Evolutionary conservation across 225 moss, liverwort and hornwort genomes (phyloP).

Genomic region (Pleurozium schreberi): DNA sequence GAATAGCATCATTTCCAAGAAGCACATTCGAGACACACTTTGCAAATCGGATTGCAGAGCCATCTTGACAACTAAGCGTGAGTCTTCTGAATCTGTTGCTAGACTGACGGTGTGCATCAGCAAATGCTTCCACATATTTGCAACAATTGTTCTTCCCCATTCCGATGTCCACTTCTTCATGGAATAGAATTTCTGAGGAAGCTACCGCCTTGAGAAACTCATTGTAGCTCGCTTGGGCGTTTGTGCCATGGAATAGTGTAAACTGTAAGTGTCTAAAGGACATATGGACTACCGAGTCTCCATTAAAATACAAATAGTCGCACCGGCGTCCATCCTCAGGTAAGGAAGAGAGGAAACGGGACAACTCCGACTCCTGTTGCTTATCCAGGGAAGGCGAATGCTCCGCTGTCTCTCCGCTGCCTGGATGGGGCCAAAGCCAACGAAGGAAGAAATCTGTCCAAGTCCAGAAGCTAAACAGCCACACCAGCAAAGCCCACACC

Average conservation of each 20-base stretch:
- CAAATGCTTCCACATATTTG: background rate
- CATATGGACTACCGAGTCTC: no score
- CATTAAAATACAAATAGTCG: fast-evolving
- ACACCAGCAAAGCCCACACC: background rate
- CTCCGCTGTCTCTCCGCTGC: background rate
- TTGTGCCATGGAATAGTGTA: no score
- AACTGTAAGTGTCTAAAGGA: fast-evolving
- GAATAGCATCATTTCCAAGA: background rate
- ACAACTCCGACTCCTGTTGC: background rate
- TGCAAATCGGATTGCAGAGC: background rate
- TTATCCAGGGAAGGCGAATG: background rate
- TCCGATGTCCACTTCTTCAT: fast-evolving
- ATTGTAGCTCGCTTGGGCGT: background rate
- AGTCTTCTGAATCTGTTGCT: background rate
- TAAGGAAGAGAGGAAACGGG: background rate
- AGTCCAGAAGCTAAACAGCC: background rate
- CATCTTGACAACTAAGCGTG: fast-evolving
- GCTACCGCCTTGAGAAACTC: background rate
- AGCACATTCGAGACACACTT: background rate
- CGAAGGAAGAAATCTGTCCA: background rate
- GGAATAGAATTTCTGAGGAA: background rate
- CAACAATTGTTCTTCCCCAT: fast-evolving
- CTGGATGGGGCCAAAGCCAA: background rate
- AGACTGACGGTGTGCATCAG: background rate
- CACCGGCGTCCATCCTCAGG: background rate